These are phyloP conservation scores for Erythrobasidium hasegawianum DNA, from an alignment of 1,284 basidiomycete genomes.

Conservation along the genomic window DNA sequence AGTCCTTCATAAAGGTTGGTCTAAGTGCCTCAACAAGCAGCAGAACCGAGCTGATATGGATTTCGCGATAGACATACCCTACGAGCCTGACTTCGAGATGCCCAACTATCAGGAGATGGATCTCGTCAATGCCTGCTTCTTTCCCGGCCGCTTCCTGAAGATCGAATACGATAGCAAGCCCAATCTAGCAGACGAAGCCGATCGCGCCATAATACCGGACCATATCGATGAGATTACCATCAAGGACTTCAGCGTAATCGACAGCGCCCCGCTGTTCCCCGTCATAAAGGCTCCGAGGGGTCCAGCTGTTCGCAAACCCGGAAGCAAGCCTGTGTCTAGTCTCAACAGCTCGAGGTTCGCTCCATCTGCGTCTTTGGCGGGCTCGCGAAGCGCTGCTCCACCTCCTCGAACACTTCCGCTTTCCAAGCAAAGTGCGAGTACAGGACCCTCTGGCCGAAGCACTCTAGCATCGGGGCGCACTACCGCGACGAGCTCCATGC, in stretches of 20 bases:
- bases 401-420: too few species aligned
- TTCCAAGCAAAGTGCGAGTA: too few species aligned
- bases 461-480: too few species aligned
- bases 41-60: neutral
- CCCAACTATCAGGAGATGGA: constrained; percentile 24
- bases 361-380: too few species aligned
- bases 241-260: neutral
- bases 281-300: neutral
- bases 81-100: constrained; percentile 21
- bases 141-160: neutral
- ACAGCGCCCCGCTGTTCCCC: neutral
- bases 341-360: too few species aligned
- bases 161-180: neutral
- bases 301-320: too few species aligned
- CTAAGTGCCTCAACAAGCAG: constrained; percentile 5
- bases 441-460: too few species aligned
- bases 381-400: too few species aligned
- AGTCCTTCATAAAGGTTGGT: neutral
- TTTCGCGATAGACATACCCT: constrained; percentile 7
- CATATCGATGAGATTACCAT: neutral
- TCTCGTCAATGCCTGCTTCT: neutral
- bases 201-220: neutral
- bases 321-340: too few species aligned
- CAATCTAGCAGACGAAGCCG: neutral
- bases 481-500: too few species aligned